Conservation (phyloP, 306 rosid genomes). For the Pterocarpus macrocarpus region DNA sequence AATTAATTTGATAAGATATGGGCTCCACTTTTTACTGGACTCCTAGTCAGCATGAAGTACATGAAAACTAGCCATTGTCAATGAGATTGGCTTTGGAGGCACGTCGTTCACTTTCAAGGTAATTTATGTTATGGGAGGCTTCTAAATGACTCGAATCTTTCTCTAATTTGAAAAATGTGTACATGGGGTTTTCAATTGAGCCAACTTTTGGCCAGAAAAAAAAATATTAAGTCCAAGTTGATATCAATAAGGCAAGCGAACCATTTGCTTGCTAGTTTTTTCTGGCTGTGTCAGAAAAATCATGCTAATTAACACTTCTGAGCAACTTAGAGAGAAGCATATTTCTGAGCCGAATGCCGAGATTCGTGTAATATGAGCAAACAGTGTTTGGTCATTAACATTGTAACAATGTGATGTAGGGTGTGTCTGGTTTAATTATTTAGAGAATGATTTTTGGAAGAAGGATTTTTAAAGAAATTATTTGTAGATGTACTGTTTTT, state of each 20-base stretch:
- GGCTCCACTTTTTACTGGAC: slow-evolving; percentile 5
- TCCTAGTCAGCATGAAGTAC: background rate
- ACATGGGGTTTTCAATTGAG: background rate
- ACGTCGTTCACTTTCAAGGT: background rate
- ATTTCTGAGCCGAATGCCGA: background rate
- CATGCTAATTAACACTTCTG: background rate
- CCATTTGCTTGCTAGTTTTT: too few species aligned
- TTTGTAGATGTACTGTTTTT: too few species aligned
- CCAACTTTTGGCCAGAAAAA: background rate
- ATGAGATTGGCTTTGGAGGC: background rate
- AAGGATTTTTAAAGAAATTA: too few species aligned
- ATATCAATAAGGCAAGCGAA: too few species aligned
- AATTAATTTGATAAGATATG: slow-evolving; percentile 28
- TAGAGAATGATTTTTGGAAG: too few species aligned
- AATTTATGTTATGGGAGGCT: background rate
- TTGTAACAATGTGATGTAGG: background rate
- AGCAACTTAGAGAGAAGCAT: background rate
- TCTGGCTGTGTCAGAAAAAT: too few species aligned
- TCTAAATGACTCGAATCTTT: background rate
- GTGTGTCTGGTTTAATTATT: too few species aligned
- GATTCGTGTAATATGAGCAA: background rate
- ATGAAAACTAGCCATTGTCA: background rate
- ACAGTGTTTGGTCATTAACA: background rate
- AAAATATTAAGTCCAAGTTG: background rate
- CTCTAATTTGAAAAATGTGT: background rate